A percentile compares a stretch with the other conserved stretches of the same genome.
These are phyloP conservation scores for Ustilago lituana DNA, from an alignment of 1,284 basidiomycete species.

Conservation along the genomic window DNA sequence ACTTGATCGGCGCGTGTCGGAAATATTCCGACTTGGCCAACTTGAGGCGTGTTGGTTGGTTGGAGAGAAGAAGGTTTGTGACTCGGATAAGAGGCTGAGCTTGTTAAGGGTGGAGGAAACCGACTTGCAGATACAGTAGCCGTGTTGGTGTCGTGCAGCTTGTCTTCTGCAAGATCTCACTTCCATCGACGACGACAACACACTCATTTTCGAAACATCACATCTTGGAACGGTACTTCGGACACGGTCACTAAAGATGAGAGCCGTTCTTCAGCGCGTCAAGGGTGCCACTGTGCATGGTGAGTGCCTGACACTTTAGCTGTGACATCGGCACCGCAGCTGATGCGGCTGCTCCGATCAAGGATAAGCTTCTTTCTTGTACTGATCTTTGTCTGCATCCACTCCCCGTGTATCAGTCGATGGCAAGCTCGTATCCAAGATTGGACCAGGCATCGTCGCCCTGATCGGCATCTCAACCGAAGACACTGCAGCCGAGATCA, in stretches of 20 bases:
- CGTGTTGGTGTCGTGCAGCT: too few species aligned
- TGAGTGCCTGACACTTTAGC: too few species aligned
- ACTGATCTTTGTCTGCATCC: background rate
- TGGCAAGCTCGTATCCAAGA: constrained; percentile 58
- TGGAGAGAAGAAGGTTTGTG: constrained; percentile 4
- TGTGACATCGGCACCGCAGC: too few species aligned
- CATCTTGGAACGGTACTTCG: too few species aligned
- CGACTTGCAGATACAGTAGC: background rate
- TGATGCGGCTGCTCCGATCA: too few species aligned
- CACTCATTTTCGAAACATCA: background rate
- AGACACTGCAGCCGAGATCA: constrained; percentile 57
- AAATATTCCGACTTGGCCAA: background rate
- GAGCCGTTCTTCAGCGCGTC: constrained; percentile 64
- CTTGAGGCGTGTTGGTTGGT: too few species aligned
- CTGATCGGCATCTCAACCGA: constrained; percentile 60
- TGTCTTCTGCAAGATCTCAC: background rate
- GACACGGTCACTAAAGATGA: too few species aligned
- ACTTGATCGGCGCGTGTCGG: constrained; percentile 18
- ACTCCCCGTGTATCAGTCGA: constrained; percentile 41
- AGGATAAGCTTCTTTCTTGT: too few species aligned
- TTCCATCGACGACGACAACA: too few species aligned
- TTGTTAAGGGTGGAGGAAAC: too few species aligned
- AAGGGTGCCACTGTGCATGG: constrained; percentile 63
- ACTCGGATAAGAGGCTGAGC: background rate
- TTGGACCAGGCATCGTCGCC: constrained; percentile 63